Evolutionary conservation across 495 filamentous ascomycete genomes (phyloP).

Genomic region (Immersiella caudata): DNA sequence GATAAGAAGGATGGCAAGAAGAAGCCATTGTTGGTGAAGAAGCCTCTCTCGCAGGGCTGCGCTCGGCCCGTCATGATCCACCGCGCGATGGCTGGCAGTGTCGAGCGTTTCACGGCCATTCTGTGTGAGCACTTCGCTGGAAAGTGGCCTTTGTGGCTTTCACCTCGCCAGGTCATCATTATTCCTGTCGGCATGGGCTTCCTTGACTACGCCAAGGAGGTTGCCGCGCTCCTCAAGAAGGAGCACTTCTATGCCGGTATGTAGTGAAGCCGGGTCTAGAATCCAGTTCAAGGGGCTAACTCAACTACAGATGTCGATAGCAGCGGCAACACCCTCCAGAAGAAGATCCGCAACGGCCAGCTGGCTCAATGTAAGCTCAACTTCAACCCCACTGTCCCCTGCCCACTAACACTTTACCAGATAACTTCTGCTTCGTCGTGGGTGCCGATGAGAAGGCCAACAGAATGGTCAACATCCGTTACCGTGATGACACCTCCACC

Average conservation of each 20-base stretch:
- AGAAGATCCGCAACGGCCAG: conserved; percentile 92
- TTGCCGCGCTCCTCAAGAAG: conserved; percentile 62
- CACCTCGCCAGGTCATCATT: conserved; percentile 86
- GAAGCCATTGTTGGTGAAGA: conserved; percentile 44
- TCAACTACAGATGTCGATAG: conserved; percentile 71
- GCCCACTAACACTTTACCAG: conserved; percentile 23
- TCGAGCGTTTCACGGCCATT: conserved; percentile 95
- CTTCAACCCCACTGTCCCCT: conserved; percentile 41
- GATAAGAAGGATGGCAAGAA: conserved; percentile 41
- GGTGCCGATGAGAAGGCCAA: conserved; percentile 79
- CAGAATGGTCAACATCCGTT: conserved; percentile 83
- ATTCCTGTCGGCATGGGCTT: conserved; percentile 86
- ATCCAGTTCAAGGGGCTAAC: background rate
- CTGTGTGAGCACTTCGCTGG: conserved; percentile 93
- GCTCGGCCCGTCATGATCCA: conserved; percentile 97
- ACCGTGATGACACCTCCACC: conserved; percentile 81
- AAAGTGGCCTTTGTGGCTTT: conserved; percentile 99
- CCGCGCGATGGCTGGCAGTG: conserved; percentile 88
- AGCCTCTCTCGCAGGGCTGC: conserved; percentile 65
- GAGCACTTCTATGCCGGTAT: conserved; percentile 56
- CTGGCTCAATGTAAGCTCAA: conserved; percentile 87
- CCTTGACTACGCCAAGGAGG: conserved; percentile 84
- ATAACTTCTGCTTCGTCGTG: conserved; percentile 63
- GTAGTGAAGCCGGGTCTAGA: conserved; percentile 4
- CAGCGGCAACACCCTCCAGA: conserved; percentile 88